Evolutionary conservation across 1,284 basidiomycete species (phyloP).

Genomic region (Termitomyces sp.): DNA sequence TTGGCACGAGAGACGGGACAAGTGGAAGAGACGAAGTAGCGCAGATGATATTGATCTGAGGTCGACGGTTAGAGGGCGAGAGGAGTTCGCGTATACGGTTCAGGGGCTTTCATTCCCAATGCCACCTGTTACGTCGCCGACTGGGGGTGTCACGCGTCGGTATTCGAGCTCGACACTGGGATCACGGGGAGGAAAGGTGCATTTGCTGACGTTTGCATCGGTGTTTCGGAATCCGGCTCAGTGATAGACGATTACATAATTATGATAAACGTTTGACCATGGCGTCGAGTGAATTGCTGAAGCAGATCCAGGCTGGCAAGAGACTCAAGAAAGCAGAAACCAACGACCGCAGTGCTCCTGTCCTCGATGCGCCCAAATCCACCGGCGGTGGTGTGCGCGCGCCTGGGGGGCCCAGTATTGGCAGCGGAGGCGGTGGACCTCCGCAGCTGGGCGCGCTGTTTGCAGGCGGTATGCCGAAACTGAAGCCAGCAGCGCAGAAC

Average conservation of each 20-base stretch:
- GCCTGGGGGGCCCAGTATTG: slow-evolving; percentile 35
- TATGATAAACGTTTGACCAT: slow-evolving; percentile 21
- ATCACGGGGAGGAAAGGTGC: slow-evolving; percentile 7
- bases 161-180: slow-evolving; percentile 14
- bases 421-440: slow-evolving; percentile 44
- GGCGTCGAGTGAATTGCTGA: slow-evolving; percentile 60
- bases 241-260: slow-evolving; percentile 12
- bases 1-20: slow-evolving; percentile 10
- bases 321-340: slow-evolving; percentile 77
- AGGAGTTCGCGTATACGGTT: slow-evolving; percentile 5
- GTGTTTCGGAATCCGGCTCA: not conserved
- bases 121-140: slow-evolving; percentile 8
- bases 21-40: not conserved
- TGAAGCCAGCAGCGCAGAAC: slow-evolving; percentile 70
- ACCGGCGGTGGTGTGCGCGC: slow-evolving; percentile 30
- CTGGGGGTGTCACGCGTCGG: not conserved
- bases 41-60: not conserved
- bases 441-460: slow-evolving; percentile 84
- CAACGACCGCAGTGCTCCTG: slow-evolving; percentile 75
- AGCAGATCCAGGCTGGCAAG: slow-evolving; percentile 77
- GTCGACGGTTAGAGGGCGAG: not conserved
- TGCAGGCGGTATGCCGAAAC: slow-evolving; percentile 86
- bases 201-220: slow-evolving; percentile 13
- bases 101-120: slow-evolving; percentile 9
- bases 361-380: slow-evolving; percentile 45